Base-by-base conservation (phyloP, 305 asterid genomes). In the Salvia sclarea region DNA sequence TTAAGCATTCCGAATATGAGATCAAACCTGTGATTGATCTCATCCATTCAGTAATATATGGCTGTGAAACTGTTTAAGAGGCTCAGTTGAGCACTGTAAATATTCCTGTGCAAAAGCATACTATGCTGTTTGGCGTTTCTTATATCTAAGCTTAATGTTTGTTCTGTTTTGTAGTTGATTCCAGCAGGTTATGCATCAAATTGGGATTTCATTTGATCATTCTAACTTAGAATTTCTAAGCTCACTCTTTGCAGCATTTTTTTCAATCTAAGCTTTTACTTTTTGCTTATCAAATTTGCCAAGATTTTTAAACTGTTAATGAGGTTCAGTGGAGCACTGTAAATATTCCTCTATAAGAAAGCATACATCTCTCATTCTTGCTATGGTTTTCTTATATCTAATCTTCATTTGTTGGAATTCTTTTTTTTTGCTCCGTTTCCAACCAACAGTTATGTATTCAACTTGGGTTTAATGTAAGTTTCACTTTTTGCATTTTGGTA, bases 31-130 rank as follows among this genome's bases (percentile, higher is more conserved):
- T 75, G 37, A 20, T 37, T 37, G 64, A 35, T 61, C 43, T 43
- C 52, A 21, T 53, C 21, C 50, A 37, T 49, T 18, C 59, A 30
- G 54, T 17, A 48, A 58, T 48, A 48, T 25, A 33, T 33, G 45
- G 65, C 59, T 13, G 9, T 44, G 53, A 21, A 50, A 52, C 53
- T 52, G 31, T 60, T 38, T 18, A 5, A 3, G 12, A 30, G 13
- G 28, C 48, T 63, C 45, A 40, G 35, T 72, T 55, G 72, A 61
- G 38, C 52, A 58, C 22, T 56, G 68, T 74, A 66, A 61, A 69
- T 73, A 65, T 30, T 60, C 31, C 59, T 58, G 12, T 38, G 6
- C 18, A 12, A 33, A 66, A 57, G 48, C 54, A 8, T 13, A 28
- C 56, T 67, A 52, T 25, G 45, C 8, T 58, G 8, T 21, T 1